Base-by-base conservation (phyloP, 768 basidiomycete genomes). In the Hericium erinaceus region DNA sequence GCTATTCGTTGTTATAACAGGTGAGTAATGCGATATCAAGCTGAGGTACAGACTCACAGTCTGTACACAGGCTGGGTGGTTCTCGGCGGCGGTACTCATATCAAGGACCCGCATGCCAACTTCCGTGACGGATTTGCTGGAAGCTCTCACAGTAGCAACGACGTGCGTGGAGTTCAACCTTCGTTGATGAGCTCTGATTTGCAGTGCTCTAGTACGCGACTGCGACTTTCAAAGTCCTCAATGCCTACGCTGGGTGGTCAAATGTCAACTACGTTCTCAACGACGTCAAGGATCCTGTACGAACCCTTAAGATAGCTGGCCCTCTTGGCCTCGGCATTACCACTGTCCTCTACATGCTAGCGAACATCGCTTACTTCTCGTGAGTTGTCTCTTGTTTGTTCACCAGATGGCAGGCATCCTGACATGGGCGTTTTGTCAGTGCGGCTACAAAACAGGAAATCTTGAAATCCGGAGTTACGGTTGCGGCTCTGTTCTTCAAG, bases 261-360 rank as follows among this genome's bases (percentile, higher is more conserved):
- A 78, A 77, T 48, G 77, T 79, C 24, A 82, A 82, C 62, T 80
- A 80, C 55, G 82, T 83, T 6, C 67, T 84, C 57, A 83, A 82
- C 67, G 80, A 83, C 10, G 80, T 84, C 54, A 78, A 76, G 60
- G 70, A 83, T 61, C 82, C 82, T 0, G 73, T 82, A 2, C 75
- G 79, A 48, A 85, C 83, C 8, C 75, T 85, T 54, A 81, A 80
- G 66, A 81, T 83, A 39, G 81, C 82, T 0, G 82, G 79, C 2
- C 82, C 81, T 0, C 77, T 83, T 18, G 82, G 81, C 0, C 67
- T 83, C 11, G 73, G 76, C 4, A 79, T 83, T 24, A 81, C 80
- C 39, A 74, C 80, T 0, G 63, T 72, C 2, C 66, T 84, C 2
- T 84, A 84, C 56, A 59, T 83, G 13, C 68, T 84, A 4, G 80